Conservation (phyloP, 768 basidiomycete genomes). For the Leccinum pellstonianum region DNA sequence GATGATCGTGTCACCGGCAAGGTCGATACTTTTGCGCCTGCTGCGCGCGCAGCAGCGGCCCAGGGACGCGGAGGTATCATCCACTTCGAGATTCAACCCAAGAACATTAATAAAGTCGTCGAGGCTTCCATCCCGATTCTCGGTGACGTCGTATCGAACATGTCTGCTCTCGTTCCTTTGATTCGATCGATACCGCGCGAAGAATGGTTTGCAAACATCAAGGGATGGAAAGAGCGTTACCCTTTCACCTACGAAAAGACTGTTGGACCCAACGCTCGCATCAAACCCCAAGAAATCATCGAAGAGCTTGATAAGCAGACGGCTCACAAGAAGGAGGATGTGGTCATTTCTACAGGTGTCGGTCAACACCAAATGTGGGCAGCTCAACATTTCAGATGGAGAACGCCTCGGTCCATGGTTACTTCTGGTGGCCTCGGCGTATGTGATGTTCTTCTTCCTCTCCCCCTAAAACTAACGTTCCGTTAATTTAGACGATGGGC, state of each 20-base stretch:
- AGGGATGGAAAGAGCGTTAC: constrained; percentile 79
- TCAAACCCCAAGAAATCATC: constrained; percentile 97
- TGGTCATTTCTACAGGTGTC: constrained; percentile 90
- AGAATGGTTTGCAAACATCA: constrained; percentile 84
- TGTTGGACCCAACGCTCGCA: constrained; percentile 51
- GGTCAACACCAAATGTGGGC: constrained; percentile 99
- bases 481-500: constrained; percentile 81
- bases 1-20: constrained; percentile 98
- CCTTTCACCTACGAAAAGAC: constrained; percentile 87
- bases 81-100: constrained; percentile 97
- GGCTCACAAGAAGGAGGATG: constrained; percentile 77
- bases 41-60: constrained; percentile 79
- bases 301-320: constrained; percentile 86
- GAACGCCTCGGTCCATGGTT: constrained; percentile 79
- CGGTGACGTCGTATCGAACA: constrained; percentile 86
- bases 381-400: constrained; percentile 92
- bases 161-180: constrained; percentile 78
- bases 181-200: constrained; percentile 62
- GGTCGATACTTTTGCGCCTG: constrained; percentile 86
- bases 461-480: neutral
- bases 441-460: constrained; percentile 33
- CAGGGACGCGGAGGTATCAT: constrained; percentile 94
- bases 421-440: constrained; percentile 95
- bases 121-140: constrained; percentile 92
- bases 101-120: constrained; percentile 99